phyloP scores from a whole-genome alignment of 2,329 filamentous ascomycete genomes.

The Elsinoe necatrix region DNA sequence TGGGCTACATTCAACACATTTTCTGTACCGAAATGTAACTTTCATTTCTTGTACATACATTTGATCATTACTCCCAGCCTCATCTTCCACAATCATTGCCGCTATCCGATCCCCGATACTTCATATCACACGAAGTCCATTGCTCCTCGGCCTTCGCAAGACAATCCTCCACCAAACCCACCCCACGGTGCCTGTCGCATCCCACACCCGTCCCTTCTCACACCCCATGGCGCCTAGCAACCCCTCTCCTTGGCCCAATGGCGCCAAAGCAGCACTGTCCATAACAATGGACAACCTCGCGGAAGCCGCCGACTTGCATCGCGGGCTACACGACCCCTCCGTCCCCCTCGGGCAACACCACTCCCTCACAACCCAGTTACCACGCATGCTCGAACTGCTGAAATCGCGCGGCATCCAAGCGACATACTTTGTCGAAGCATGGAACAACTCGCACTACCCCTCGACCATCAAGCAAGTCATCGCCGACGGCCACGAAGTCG shows the following conservation, averaged over 20 bases:
- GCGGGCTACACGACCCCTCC: constrained; percentile 24
- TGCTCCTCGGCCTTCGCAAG: too few relatives aligned
- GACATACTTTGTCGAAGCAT: constrained; percentile 30
- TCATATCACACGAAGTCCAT: too few relatives aligned
- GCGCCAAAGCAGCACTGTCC: constrained; percentile 23
- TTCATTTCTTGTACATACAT: neutral
- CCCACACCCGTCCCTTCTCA: neutral
- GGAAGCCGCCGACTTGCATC: constrained; percentile 29
- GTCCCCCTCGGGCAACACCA: constrained; percentile 26
- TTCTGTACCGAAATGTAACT: neutral
- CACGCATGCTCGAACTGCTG: constrained; percentile 24
- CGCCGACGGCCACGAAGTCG: constrained; percentile 26
- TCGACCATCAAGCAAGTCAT: constrained; percentile 22
- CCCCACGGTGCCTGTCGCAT: neutral
- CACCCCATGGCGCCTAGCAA: neutral
- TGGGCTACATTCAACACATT: neutral
- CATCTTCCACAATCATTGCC: neutral
- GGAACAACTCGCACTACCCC: constrained; percentile 26
- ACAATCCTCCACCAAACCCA: too few relatives aligned
- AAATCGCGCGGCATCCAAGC: constrained; percentile 23
- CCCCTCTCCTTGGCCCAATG: constrained; percentile 24
- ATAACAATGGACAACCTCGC: constrained; percentile 31
- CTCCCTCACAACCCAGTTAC: constrained; percentile 25
- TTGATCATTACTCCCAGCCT: neutral
- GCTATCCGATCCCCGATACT: neutral